phyloP scores from a whole-genome alignment of 805 yeast species.

The Metschnikowia sp. region DNA sequence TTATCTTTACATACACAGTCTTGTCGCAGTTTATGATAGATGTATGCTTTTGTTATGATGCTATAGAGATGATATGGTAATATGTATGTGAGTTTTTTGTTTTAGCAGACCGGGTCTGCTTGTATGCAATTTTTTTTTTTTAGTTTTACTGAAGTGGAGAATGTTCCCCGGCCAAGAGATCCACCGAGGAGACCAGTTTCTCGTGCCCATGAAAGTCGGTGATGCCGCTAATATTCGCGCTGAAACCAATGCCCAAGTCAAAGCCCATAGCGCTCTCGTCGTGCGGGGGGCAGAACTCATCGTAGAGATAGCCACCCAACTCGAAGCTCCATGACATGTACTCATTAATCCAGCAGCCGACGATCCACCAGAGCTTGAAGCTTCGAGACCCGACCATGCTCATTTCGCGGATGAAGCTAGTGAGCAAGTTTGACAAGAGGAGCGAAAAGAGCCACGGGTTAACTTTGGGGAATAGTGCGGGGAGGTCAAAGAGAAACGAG shows the following conservation, averaged over 20 bases:
- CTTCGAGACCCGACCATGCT: conserved; percentile 55
- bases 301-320: conserved; percentile 50
- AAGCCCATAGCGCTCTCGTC: conserved; percentile 1
- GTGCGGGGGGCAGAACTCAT: conserved; percentile 20
- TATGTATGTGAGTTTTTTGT: background rate
- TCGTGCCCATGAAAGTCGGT: background rate
- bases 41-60: no score
- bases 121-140: background rate
- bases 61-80: background rate
- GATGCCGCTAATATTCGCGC: conserved; percentile 4
- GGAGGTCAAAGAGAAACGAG: conserved; percentile 37
- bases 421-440: conserved; percentile 50
- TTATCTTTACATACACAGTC: no score
- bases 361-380: conserved; percentile 73
- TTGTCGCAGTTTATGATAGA: no score
- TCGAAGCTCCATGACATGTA: conserved; percentile 67
- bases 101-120: background rate
- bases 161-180: conserved; percentile 11
- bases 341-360: conserved; percentile 75
- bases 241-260: conserved; percentile 3
- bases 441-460: conserved; percentile 56
- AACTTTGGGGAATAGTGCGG: conserved; percentile 45
- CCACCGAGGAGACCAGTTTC: conserved; percentile 8
- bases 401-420: conserved; percentile 60
- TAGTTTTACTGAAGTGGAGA: background rate